Percentiles rank a stretch among this genome's conserved stretches.
phyloP scores from a whole-genome alignment of 148 eudicot genomes.

The Spergularia marina region DNA sequence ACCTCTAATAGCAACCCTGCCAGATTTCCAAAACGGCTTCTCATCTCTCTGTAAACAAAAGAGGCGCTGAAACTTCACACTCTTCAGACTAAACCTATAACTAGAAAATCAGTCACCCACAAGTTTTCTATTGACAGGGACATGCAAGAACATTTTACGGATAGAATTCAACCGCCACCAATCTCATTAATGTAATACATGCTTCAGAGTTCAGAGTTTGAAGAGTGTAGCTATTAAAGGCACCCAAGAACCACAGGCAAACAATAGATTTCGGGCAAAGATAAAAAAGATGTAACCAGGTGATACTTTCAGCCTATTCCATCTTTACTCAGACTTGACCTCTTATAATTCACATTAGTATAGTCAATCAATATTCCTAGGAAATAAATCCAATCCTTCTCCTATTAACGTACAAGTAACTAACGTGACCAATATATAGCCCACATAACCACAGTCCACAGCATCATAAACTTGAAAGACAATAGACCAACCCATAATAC shows the following conservation, averaged over 20 bases:
- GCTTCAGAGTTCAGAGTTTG: background rate
- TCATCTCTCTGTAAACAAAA: background rate
- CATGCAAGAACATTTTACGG: background rate
- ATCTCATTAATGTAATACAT: background rate
- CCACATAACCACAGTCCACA: background rate
- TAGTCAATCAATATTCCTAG: background rate
- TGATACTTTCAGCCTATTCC: background rate
- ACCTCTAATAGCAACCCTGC: background rate
- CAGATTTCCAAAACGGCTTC: background rate
- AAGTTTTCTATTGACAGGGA: background rate
- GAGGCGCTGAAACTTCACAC: background rate
- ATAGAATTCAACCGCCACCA: background rate
- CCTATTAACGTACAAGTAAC: background rate
- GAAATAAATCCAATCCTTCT: background rate
- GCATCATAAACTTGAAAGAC: background rate
- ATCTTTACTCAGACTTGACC: background rate
- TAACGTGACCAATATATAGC: background rate
- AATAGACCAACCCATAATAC: background rate
- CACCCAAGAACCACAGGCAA: background rate
- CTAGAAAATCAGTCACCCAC: background rate
- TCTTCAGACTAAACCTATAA: background rate
- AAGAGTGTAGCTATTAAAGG: background rate
- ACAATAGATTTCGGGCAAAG: background rate
- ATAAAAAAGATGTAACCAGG: background rate
- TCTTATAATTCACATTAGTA: background rate